Conservation (phyloP, 306 rosid genomes). For the Cajanus cajan region DNA sequence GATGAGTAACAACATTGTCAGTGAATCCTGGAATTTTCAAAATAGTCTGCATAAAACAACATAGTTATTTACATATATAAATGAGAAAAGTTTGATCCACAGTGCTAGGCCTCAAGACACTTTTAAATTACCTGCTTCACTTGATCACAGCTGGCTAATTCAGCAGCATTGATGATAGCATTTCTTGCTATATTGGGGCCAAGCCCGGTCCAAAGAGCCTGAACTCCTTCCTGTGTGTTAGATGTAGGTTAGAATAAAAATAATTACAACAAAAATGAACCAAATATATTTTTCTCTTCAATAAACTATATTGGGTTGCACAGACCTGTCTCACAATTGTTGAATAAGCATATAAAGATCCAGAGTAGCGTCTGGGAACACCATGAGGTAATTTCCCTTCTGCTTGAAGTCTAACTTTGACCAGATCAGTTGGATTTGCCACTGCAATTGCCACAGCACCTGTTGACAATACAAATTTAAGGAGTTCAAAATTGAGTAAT, state of each 20-base stretch:
- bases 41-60: slow-evolving; percentile 94
- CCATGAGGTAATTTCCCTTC: slow-evolving; percentile 92
- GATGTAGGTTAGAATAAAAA: slow-evolving; percentile 16
- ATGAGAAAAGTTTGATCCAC: too few species aligned
- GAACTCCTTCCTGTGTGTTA: slow-evolving; percentile 70
- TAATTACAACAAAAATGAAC: neutral
- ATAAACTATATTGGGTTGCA: too few species aligned
- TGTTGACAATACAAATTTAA: slow-evolving; percentile 29
- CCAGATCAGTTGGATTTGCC: slow-evolving; percentile 98
- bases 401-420: slow-evolving; percentile 94
- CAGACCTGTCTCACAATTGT: slow-evolving; percentile 84
- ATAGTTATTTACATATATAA: too few species aligned
- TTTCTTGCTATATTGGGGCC: slow-evolving; percentile 97
- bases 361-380: slow-evolving; percentile 87
- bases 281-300: too few species aligned
- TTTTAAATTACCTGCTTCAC: slow-evolving; percentile 74
- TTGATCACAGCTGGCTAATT: slow-evolving; percentile 96
- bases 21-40: slow-evolving; percentile 94
- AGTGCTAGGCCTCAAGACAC: too few species aligned
- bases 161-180: slow-evolving; percentile 96
- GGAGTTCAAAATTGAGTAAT: neutral
- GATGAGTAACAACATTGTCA: slow-evolving; percentile 84
- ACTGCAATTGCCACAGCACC: slow-evolving; percentile 82
- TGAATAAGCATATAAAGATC: slow-evolving; percentile 91
- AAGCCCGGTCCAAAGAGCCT: slow-evolving; percentile 94